Percentiles rank a stretch among this genome's conserved stretches.
Evolutionary conservation across 225 moss, liverwort and hornwort genomes (phyloP).

Genomic region (Asterella californica): DNA sequence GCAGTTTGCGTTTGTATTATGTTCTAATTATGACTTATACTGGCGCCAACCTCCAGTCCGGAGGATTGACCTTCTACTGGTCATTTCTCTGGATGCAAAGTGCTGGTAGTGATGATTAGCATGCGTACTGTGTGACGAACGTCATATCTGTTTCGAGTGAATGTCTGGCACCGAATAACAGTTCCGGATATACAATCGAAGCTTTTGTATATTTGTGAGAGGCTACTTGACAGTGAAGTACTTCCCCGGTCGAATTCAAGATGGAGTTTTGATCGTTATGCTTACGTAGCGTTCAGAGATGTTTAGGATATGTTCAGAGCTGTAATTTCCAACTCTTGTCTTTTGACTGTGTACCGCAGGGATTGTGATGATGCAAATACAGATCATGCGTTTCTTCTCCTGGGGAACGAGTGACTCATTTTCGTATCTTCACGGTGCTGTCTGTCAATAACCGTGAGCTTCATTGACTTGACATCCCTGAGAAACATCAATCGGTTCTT

Average conservation of each 20-base stretch:
- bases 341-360: background rate
- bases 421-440: background rate
- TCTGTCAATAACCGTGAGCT: background rate
- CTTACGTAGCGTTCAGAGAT: background rate
- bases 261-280: too few species aligned
- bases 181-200: too few species aligned
- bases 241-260: too few species aligned
- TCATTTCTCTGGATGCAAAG: too few species aligned
- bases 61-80: too few species aligned
- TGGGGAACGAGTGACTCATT: background rate
- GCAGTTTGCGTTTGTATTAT: background rate
- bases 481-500: background rate
- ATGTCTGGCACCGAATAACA: too few species aligned
- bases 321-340: background rate
- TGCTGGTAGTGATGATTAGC: too few species aligned
- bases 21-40: background rate
- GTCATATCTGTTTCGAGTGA: too few species aligned
- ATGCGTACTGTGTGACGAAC: too few species aligned
- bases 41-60: too few species aligned
- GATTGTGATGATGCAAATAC: slow-evolving; percentile 7
- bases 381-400: background rate
- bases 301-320: background rate
- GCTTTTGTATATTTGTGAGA: too few species aligned
- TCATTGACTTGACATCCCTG: background rate
- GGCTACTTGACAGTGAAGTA: too few species aligned